Conservation (phyloP, 805 yeast genomes). For the Sporopachydermia lactativora region DNA sequence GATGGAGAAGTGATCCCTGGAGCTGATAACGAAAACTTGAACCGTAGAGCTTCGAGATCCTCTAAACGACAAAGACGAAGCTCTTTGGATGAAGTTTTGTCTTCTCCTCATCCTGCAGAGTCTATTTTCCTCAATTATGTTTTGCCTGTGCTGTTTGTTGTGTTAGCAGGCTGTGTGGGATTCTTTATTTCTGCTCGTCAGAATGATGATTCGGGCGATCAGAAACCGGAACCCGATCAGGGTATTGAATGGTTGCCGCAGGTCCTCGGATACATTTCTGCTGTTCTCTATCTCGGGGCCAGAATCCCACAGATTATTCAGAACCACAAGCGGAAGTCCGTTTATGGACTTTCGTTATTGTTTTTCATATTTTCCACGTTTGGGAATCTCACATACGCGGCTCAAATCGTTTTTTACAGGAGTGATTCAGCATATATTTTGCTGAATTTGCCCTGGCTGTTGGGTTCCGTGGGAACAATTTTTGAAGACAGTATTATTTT, state of each 20-base stretch:
- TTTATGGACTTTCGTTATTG: slow-evolving; percentile 73
- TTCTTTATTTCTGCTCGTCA: slow-evolving; percentile 33
- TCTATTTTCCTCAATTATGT: slow-evolving; percentile 35
- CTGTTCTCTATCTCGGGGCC: slow-evolving; percentile 56
- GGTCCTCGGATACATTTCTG: slow-evolving; percentile 56
- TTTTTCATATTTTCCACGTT: slow-evolving; percentile 62
- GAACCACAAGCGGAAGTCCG: slow-evolving; percentile 64
- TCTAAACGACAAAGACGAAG: slow-evolving; percentile 24
- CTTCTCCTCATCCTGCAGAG: slow-evolving; percentile 26
- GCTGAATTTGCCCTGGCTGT: slow-evolving; percentile 59
- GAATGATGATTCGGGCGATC: slow-evolving; percentile 13
- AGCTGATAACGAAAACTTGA: slow-evolving; percentile 4
- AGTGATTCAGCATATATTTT: slow-evolving; percentile 44
- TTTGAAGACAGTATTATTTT: slow-evolving; percentile 55
- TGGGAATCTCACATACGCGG: slow-evolving; percentile 66
- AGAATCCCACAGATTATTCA: slow-evolving; percentile 77
- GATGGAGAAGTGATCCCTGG: slow-evolving; percentile 2
- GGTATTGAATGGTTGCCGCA: slow-evolving; percentile 37
- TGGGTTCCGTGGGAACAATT: slow-evolving; percentile 70
- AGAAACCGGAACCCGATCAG: slow-evolving; percentile 13
- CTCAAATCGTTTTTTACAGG: slow-evolving; percentile 55
- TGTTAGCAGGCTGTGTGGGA: slow-evolving; percentile 49
- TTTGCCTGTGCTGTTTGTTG: slow-evolving; percentile 46
- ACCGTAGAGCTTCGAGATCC: slow-evolving; percentile 22
- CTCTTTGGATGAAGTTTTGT: slow-evolving; percentile 38